A percentile compares a stretch with the other conserved stretches of the same genome.
phyloP scores from a whole-genome alignment of 169 alveolate species.

The Babesia ovis region DNA sequence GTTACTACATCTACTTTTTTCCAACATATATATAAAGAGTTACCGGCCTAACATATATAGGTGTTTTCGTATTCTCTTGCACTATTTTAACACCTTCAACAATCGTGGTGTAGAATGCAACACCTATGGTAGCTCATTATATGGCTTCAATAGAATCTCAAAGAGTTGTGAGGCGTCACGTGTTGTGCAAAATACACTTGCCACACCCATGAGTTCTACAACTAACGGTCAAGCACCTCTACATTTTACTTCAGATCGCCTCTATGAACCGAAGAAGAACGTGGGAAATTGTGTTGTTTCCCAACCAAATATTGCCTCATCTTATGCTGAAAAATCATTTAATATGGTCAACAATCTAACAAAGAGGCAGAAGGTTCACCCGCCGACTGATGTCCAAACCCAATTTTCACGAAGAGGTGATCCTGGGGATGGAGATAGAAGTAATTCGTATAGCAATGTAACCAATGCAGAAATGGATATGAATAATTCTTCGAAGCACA shows the following conservation, averaged over 20 bases:
- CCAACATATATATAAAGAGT: constrained; percentile 55
- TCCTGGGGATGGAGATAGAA: too few species aligned
- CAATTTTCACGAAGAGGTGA: too few species aligned
- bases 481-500: too few species aligned
- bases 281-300: too few species aligned
- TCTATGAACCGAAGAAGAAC: not conserved
- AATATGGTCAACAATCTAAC: too few species aligned
- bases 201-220: not conserved
- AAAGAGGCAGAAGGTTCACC: too few species aligned
- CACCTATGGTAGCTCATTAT: not conserved
- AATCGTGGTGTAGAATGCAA: constrained; percentile 2
- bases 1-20: constrained; percentile 62
- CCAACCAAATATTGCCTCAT: too few species aligned
- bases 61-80: constrained; percentile 57
- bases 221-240: too few species aligned
- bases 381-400: too few species aligned
- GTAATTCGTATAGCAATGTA: too few species aligned
- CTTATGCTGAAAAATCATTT: too few species aligned
- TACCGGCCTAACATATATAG: constrained; percentile 41
- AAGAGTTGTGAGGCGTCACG: not conserved
- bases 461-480: too few species aligned
- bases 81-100: constrained; percentile 35
- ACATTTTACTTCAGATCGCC: not conserved
- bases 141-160: not conserved
- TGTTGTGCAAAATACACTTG: not conserved